Evolutionary conservation across 2,329 filamentous ascomycete genomes (phyloP), one percentile per base, ranked within the genome.

Genomic region (Trichoderma gracile): DNA sequence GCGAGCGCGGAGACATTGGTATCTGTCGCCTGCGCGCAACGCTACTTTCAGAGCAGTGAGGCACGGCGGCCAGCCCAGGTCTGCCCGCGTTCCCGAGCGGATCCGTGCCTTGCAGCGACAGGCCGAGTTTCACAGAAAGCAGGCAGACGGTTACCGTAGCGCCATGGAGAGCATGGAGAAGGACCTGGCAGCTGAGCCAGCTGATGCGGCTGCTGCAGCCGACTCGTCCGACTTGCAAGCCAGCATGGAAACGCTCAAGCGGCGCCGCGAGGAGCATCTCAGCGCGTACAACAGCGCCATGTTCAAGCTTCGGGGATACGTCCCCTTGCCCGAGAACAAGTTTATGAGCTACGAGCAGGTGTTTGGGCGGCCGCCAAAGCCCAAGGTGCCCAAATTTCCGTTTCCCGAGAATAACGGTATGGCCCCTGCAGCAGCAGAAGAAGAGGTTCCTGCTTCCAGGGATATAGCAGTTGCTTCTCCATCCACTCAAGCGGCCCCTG

Each of bases 1-100:
- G 64, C 71, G 71, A 62, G 76, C 76, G 47, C 70, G 73, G 64
- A 66, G 73, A 52, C 73, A 74, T 52, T 73, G 73, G 70, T 65
- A 71, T 46, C 69, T 76, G 27, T 74, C 71, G 8, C 75, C 75
- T 17, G 49, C 67, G 3, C 69, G 71, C 52, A 76, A 67, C 55
- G 58, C 66, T 15, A 63, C 69, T 10, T 71, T 74, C 25, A 60
- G 69, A 4, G 58, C 70, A 15, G 62, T 65, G 17, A 46, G 52
- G 46, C 43, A 69, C 30, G 69, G 68, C 17, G 70, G 65, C 27
- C 54, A 50, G 30, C 67, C 69, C 49, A 59, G 61, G 53, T 56
- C 69, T 4, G 67, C 65, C 3, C 12, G 61, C 12, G 70, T 74
- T 27, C 67, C 73, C 5, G 66, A 63, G 14, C 65, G 67, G 55